Evolutionary conservation across 176 grass and related monocot genomes (phyloP).

Genomic region (Hyparrhenia diplandra): DNA sequence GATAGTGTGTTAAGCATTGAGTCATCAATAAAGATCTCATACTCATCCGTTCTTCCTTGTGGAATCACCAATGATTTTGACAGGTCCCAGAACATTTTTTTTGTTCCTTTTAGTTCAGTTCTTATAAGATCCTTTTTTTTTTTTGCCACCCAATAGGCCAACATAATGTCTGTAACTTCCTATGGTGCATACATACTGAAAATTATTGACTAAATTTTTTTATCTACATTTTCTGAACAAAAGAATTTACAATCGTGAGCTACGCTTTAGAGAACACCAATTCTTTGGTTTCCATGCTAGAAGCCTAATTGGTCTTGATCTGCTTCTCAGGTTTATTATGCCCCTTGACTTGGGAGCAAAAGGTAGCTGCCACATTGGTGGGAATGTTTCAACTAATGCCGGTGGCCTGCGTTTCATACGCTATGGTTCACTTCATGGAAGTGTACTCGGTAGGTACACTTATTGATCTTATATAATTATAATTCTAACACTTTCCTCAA

Average conservation of each 20-base stretch:
- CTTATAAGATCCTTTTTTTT: neutral
- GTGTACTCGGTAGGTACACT: slow-evolving; percentile 67
- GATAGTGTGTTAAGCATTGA: neutral
- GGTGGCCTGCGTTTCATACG: slow-evolving; percentile 89
- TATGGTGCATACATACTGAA: neutral
- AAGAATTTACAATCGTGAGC: neutral
- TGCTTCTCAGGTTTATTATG: slow-evolving; percentile 76
- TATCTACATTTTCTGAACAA: neutral
- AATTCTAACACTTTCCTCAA: too few relatives aligned
- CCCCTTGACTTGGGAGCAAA: slow-evolving; percentile 96
- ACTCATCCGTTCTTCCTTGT: neutral
- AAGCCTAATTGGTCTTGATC: neutral
- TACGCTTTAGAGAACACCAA: neutral
- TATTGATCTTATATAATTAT: slow-evolving; percentile 8
- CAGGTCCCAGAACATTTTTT: slow-evolving; percentile 17
- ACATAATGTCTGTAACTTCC: neutral
- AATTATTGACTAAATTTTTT: neutral
- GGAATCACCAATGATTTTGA: neutral
- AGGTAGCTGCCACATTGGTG: slow-evolving; percentile 97
- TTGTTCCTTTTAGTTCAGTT: neutral
- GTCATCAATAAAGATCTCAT: neutral
- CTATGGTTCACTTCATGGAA: slow-evolving; percentile 97
- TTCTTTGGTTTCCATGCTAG: neutral
- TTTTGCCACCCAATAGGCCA: neutral
- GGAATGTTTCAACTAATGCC: slow-evolving; percentile 95